Base-by-base conservation (phyloP, 805 yeast genomes). In the Barnettozyma salicaria region DNA sequence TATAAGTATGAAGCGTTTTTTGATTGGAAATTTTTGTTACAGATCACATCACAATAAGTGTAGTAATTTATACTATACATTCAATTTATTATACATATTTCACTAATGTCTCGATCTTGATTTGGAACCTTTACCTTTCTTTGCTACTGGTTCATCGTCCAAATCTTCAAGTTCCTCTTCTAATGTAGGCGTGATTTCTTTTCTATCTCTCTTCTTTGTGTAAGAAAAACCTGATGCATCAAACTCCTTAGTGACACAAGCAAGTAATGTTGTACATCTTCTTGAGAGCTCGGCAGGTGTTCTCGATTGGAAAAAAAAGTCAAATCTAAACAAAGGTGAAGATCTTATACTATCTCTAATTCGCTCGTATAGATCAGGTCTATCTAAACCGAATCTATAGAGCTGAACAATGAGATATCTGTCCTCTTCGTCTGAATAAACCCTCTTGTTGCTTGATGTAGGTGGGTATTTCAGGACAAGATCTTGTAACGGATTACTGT, bases 381-480 rank as follows among this genome's bases (percentile, higher is more conserved):
- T 68, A 48, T 86, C 96, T 23, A 89, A 59, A 0, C 98, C 98
- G 54, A 74, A 76, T 42, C 81, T 69, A 63, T 83, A 80, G 53
- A 87, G 63, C 65, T 84, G 89, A 12, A 88, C 75, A 40, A 92
- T 63, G 48, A 92, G 62, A 58, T 84, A 92, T 49, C 96, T 68
- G 59, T 92, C 98, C 56, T 92, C 97, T 43, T 84, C 95, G 34
- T 85, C 94, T 21, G 85, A 76, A 60, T 77, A 92, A 3, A 81
- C 72, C 51, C 80, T 76, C 55, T 77, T 75, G 26, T 72, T 65
- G 7, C 82, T 67, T 3, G 82, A 72, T 3, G 78, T 72, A 7
- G 92, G 87, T 4, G 95, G 95, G 44, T 70, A 73, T 45, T 76
- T 76, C 40, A 90, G 68, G 14, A 60, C 68, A 46, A 90, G 64